Evolutionary conservation across 257 asterid species (phyloP).

Genomic region (Solanum bulbocastanum): DNA sequence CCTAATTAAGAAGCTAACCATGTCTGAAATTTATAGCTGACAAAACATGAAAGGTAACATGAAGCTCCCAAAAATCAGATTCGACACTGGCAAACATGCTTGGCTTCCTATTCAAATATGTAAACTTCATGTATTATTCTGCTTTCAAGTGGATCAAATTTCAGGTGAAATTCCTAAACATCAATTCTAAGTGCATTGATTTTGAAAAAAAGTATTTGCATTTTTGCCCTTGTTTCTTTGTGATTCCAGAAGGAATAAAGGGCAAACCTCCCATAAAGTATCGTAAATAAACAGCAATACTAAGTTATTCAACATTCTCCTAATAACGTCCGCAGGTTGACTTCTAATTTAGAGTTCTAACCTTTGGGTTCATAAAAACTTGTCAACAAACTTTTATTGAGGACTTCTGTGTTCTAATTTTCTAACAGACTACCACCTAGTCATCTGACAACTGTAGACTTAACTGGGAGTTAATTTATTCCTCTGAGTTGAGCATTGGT

Average conservation of each 20-base stretch:
- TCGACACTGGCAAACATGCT: neutral
- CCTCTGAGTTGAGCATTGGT: neutral
- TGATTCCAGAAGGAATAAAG: neutral
- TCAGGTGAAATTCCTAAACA: neutral
- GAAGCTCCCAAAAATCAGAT: neutral
- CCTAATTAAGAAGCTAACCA: neutral
- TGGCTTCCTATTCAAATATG: neutral
- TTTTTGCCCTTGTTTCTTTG: neutral
- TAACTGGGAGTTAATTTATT: neutral
- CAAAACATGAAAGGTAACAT: neutral
- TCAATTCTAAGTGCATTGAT: neutral
- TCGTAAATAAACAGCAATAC: neutral
- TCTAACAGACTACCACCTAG: neutral
- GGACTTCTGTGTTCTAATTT: neutral
- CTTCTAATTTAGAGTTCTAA: neutral
- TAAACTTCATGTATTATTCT: neutral
- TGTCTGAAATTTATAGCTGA: neutral
- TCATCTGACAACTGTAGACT: neutral
- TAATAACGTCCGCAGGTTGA: neutral
- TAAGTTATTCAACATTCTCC: neutral
- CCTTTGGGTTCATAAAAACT: neutral
- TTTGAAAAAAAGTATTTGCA: neutral
- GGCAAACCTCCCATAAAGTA: neutral
- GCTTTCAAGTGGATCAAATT: neutral
- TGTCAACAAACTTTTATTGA: neutral